A percentile compares a stretch with the other conserved stretches of the same genome.
phyloP scores from a whole-genome alignment of 139 green algal genomes.

The Mychonastes homosphaera region DNA sequence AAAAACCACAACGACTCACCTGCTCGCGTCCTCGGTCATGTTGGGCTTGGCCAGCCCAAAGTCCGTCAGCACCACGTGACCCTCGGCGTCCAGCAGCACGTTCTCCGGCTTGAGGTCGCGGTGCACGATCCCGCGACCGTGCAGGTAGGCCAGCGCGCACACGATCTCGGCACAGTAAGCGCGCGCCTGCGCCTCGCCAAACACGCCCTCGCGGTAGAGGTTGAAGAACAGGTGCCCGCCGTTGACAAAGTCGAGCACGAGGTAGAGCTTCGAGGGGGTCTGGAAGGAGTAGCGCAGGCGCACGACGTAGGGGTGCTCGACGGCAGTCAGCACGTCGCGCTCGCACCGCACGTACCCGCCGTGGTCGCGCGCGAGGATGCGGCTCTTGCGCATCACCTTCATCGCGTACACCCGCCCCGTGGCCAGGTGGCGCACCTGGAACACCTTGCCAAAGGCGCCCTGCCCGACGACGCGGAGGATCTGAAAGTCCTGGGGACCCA shows the following conservation, averaged over 20 bases:
- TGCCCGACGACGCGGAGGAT: slow-evolving; percentile 88
- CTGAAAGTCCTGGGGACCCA: slow-evolving; percentile 83
- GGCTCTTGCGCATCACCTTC: slow-evolving; percentile 88
- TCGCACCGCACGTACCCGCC: slow-evolving; percentile 80
- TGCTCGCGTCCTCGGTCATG: slow-evolving; percentile 37
- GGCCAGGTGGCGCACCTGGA: slow-evolving; percentile 44
- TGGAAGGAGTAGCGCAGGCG: slow-evolving; percentile 66
- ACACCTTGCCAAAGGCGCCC: slow-evolving; percentile 93
- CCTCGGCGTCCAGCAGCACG: slow-evolving; percentile 86
- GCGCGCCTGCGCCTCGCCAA: slow-evolving; percentile 72
- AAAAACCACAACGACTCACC: neutral
- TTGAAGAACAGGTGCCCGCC: slow-evolving; percentile 98
- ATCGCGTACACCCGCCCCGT: slow-evolving; percentile 75
- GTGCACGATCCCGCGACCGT: slow-evolving; percentile 74
- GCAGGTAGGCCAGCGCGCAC: slow-evolving; percentile 81
- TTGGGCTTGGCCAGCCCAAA: slow-evolving; percentile 79
- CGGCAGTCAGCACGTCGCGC: slow-evolving; percentile 79
- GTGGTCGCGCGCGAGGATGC: slow-evolving; percentile 86
- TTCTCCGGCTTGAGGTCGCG: slow-evolving; percentile 73
- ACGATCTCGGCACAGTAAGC: slow-evolving; percentile 95
- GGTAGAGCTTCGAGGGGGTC: slow-evolving; percentile 89
- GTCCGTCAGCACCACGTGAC: slow-evolving; percentile 88
- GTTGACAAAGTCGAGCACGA: slow-evolving; percentile 98
- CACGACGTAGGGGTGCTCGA: slow-evolving; percentile 96
- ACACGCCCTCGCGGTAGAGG: slow-evolving; percentile 81